Conservation (phyloP, 352 stramenopile species). For the Blastocystis sp. region DNA sequence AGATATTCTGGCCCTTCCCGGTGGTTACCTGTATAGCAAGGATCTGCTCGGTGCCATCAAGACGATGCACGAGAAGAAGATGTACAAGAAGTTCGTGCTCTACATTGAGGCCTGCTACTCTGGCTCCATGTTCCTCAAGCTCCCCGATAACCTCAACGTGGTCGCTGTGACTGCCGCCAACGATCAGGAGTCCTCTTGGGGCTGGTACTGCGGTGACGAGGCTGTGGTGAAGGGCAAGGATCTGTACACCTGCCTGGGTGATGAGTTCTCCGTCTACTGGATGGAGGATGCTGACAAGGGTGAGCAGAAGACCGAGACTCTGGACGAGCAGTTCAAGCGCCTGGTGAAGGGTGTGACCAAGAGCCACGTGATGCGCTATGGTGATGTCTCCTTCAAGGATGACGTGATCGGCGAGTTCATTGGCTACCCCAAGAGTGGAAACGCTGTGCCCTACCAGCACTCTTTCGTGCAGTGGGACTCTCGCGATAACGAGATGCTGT, state of each 20-base stretch:
- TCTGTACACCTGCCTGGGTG: constrained; percentile 71
- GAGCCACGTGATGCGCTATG: not conserved
- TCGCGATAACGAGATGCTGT: constrained; percentile 47
- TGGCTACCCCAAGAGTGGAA: not conserved
- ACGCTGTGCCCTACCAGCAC: not conserved
- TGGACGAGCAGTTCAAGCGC: constrained; percentile 76
- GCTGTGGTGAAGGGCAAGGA: constrained; percentile 18
- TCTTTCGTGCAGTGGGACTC: constrained; percentile 14
- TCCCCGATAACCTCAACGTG: constrained; percentile 48
- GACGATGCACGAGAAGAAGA: constrained; percentile 56
- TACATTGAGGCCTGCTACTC: constrained; percentile 67
- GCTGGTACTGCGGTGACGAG: constrained; percentile 29
- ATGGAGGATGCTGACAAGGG: constrained; percentile 84
- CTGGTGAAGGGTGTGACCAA: constrained; percentile 78
- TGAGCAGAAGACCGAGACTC: constrained; percentile 76
- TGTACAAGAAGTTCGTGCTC: constrained; percentile 57
- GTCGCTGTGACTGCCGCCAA: constrained; percentile 54
- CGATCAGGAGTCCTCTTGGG: not conserved
- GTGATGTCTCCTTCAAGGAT: constrained; percentile 28
- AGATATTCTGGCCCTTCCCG: constrained; percentile 18
- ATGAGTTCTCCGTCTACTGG: constrained; percentile 83
- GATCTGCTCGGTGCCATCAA: constrained; percentile 15
- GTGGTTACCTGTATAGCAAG: constrained; percentile 3
- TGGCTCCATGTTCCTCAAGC: constrained; percentile 18
- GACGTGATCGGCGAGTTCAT: not conserved